Evolutionary conservation across 78 protist species (phyloP).

Genomic region (Dictyostelium capitatum): DNA sequence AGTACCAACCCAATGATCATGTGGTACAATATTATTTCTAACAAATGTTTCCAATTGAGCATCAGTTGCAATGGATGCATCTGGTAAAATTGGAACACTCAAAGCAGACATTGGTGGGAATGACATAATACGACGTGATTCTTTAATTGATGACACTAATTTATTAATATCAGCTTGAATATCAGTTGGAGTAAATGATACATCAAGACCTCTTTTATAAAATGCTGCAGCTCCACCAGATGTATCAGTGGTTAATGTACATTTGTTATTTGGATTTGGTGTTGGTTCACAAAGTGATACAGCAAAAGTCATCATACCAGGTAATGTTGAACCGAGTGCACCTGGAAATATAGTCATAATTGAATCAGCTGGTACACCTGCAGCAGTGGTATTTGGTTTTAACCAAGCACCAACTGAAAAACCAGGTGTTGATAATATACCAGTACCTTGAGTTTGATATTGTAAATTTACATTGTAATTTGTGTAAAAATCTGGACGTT

Average conservation of each 20-base stretch:
- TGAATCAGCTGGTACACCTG: not conserved
- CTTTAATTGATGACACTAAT: conserved; percentile 18
- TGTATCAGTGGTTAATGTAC: not conserved
- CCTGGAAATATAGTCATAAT: conserved; percentile 65
- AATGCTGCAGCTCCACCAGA: not conserved
- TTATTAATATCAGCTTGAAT: conserved; percentile 5
- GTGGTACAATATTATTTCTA: not conserved
- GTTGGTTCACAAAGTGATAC: conserved; percentile 25
- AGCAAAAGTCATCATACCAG: conserved; percentile 32
- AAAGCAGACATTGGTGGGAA: conserved; percentile 49
- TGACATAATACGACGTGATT: conserved; percentile 39
- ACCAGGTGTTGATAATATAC: conserved; percentile 66
- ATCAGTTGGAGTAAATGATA: not conserved
- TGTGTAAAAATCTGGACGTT: conserved; percentile 28
- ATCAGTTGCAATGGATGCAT: not conserved
- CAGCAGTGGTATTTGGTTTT: conserved; percentile 2
- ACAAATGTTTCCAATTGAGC: conserved; percentile 42
- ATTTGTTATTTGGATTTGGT: conserved; percentile 1
- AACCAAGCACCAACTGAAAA: conserved; percentile 60
- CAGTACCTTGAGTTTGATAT: conserved; percentile 32
- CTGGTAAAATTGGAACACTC: conserved; percentile 26
- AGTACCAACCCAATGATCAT: conserved; percentile 67
- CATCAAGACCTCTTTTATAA: not conserved
- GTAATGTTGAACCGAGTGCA: conserved; percentile 19
- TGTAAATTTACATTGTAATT: not conserved